Evolutionary conservation across 2,329 filamentous ascomycete species (phyloP).

Genomic region (Gnomoniopsis smithogilvyi): DNA sequence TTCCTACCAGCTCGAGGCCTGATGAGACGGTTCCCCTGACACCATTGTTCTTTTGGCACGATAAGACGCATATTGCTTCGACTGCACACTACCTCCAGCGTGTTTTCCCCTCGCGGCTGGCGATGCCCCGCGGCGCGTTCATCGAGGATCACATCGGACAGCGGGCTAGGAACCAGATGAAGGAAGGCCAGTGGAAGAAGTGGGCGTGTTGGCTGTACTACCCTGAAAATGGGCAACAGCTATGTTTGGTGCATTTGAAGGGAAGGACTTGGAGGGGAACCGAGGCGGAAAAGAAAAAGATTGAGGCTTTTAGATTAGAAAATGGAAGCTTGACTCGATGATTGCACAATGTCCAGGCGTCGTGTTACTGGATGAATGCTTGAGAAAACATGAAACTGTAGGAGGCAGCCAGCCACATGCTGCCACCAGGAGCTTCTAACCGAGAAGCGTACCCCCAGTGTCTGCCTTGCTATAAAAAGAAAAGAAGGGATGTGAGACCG

Average conservation of each 20-base stretch:
- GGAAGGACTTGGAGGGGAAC: constrained; percentile 48
- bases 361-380: too few relatives aligned
- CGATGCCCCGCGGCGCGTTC: constrained; percentile 50
- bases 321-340: not conserved
- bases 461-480: too few relatives aligned
- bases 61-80: constrained; percentile 52
- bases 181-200: constrained; percentile 45
- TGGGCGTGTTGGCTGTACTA: constrained; percentile 58
- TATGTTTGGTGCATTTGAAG: constrained; percentile 49
- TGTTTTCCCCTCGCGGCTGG: constrained; percentile 47
- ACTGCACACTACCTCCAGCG: constrained; percentile 45
- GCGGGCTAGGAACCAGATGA: constrained; percentile 53
- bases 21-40: constrained; percentile 42
- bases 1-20: constrained; percentile 20
- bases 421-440: too few relatives aligned
- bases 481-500: too few relatives aligned
- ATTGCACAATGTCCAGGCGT: too few relatives aligned
- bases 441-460: too few relatives aligned
- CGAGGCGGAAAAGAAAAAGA: constrained; percentile 24
- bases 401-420: too few relatives aligned
- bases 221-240: constrained; percentile 39
- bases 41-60: constrained; percentile 57
- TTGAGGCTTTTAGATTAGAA: constrained; percentile 1
- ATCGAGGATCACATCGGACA: constrained; percentile 57
- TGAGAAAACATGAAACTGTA: too few relatives aligned